Conservation (phyloP, 768 basidiomycete species). For the Tephrocybe sp. region DNA sequence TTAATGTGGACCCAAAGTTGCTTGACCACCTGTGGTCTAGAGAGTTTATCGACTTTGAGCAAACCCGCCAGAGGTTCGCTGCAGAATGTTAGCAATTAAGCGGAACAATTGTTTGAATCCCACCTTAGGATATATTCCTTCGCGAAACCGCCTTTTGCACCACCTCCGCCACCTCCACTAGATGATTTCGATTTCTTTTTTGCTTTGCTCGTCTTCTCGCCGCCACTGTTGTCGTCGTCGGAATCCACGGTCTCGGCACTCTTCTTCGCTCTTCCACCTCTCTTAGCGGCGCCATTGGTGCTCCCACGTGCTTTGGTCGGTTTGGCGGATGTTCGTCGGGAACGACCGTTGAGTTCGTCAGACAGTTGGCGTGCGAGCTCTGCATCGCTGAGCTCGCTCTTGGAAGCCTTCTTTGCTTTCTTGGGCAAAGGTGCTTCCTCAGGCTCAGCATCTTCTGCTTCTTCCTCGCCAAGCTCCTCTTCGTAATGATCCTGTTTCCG, state of each 20-base stretch:
- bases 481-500: slow-evolving; percentile 36
- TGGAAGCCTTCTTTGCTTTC: slow-evolving; percentile 49
- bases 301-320: slow-evolving; percentile 32
- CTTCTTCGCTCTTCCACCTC: slow-evolving; percentile 45
- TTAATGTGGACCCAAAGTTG: slow-evolving; percentile 90
- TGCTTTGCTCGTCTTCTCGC: slow-evolving; percentile 29
- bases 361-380: slow-evolving; percentile 71
- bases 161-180: slow-evolving; percentile 40
- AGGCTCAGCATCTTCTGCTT: slow-evolving; percentile 30
- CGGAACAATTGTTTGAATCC: no score
- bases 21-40: slow-evolving; percentile 89
- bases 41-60: slow-evolving; percentile 63
- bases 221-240: slow-evolving; percentile 50
- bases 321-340: slow-evolving; percentile 44
- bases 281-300: slow-evolving; percentile 40
- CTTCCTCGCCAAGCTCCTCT: slow-evolving; percentile 27
- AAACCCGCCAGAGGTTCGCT: slow-evolving; percentile 76
- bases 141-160: slow-evolving; percentile 70
- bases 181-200: slow-evolving; percentile 51
- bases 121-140: slow-evolving; percentile 78
- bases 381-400: slow-evolving; percentile 62
- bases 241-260: slow-evolving; percentile 53
- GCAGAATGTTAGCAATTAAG: slow-evolving; percentile 2
- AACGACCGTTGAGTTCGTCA: slow-evolving; percentile 63
- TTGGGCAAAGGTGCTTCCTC: slow-evolving; percentile 37